Evolutionary conservation across 768 basidiomycete genomes (phyloP).

Genomic region (Mycena metata): DNA sequence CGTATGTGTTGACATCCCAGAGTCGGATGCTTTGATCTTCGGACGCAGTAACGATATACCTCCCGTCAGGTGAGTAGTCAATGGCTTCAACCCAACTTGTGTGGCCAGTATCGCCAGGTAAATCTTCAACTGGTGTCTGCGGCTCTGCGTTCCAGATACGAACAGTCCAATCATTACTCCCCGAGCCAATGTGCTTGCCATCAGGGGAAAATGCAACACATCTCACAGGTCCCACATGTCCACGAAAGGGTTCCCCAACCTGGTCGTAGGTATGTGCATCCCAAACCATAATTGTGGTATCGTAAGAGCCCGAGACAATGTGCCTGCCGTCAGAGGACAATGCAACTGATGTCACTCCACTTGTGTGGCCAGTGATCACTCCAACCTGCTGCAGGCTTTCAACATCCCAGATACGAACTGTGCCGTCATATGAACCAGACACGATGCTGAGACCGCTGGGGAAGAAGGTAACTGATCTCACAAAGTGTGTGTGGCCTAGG

Average conservation of each 20-base stretch:
- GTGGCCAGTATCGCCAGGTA: background rate
- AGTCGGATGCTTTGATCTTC: too few species aligned
- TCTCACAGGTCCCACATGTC: too few species aligned
- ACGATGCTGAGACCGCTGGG: background rate
- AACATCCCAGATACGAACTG: constrained; percentile 1
- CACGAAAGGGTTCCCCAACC: too few species aligned
- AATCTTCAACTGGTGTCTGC: background rate
- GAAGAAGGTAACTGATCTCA: background rate
- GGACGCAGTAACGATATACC: too few species aligned
- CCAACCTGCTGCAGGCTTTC: background rate
- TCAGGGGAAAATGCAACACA: constrained; percentile 1
- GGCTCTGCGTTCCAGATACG: background rate
- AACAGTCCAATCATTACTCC: background rate
- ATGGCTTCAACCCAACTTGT: too few species aligned
- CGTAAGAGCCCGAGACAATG: background rate
- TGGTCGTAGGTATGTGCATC: too few species aligned
- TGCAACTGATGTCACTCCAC: background rate
- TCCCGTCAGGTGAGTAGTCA: too few species aligned
- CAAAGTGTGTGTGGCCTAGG: background rate
- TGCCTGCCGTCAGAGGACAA: background rate
- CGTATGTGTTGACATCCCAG: background rate
- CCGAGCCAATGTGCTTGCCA: background rate
- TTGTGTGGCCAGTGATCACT: background rate
- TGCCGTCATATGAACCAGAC: background rate
- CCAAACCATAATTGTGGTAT: background rate